phyloP scores from a whole-genome alignment of 2,329 filamentous ascomycete genomes.

The Sclerotinia nivalis region DNA sequence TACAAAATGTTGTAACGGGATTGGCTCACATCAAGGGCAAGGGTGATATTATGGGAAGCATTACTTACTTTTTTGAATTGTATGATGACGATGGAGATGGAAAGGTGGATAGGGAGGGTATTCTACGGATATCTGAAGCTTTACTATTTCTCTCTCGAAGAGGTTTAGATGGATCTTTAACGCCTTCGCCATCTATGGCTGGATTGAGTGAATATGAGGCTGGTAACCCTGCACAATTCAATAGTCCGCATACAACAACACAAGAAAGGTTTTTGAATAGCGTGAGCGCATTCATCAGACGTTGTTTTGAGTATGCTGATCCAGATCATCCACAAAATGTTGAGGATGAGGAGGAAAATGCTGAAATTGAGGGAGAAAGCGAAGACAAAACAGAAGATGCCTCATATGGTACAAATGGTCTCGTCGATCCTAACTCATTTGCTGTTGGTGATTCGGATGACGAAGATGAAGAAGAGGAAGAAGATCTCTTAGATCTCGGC shows the following conservation, averaged over 20 bases:
- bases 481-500: constrained; percentile 63
- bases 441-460: constrained; percentile 74
- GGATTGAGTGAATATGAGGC: constrained; percentile 51
- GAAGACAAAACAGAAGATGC: constrained; percentile 41
- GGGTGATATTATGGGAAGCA: constrained; percentile 95
- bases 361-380: neutral
- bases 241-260: constrained; percentile 55
- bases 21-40: constrained; percentile 90
- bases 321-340: constrained; percentile 73
- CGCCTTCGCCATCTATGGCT: constrained; percentile 60
- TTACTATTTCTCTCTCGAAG: constrained; percentile 88
- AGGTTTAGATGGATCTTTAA: constrained; percentile 75
- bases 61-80: constrained; percentile 96
- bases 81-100: constrained; percentile 94
- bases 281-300: constrained; percentile 90
- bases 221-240: constrained; percentile 39
- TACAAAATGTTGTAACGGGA: constrained; percentile 91
- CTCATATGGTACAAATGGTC: constrained; percentile 41
- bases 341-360: constrained; percentile 11
- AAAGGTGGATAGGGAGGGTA: constrained; percentile 91
- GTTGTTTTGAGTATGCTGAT: constrained; percentile 98
- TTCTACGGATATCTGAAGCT: constrained; percentile 90
- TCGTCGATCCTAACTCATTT: constrained; percentile 57
- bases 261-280: constrained; percentile 91
- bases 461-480: constrained; percentile 55